A percentile compares a stretch with the other conserved stretches of the same genome.
These are phyloP conservation scores for Starmera dryadoides DNA, from an alignment of 805 yeast species.

Conservation along the genomic window DNA sequence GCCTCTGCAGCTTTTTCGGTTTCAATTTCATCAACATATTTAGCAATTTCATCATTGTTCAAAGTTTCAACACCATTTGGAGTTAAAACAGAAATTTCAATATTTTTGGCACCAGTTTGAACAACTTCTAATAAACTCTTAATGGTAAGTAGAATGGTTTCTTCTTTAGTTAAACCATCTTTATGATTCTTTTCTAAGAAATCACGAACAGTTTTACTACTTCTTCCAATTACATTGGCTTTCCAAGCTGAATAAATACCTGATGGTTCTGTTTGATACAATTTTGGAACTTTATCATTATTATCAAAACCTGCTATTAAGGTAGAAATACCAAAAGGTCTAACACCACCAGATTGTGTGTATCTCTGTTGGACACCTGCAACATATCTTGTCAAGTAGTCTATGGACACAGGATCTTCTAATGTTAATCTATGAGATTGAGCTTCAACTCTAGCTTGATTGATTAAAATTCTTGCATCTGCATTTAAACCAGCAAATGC, in stretches of 20 bases:
- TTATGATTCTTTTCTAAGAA: constrained; percentile 84
- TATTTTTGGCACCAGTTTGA: constrained; percentile 95
- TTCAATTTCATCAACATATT: constrained; percentile 75
- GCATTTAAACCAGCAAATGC: constrained; percentile 98
- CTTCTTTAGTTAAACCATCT: constrained; percentile 53
- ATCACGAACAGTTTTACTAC: constrained; percentile 91
- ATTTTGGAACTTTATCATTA: constrained; percentile 69
- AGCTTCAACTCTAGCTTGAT: constrained; percentile 93
- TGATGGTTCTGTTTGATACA: constrained; percentile 94
- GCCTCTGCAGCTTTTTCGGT: constrained; percentile 81
- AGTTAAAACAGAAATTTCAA: constrained; percentile 83
- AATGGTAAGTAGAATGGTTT: constrained; percentile 73
- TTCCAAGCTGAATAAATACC: constrained; percentile 98
- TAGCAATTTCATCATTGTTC: constrained; percentile 63
- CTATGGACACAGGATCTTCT: constrained; percentile 89
- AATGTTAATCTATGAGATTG: constrained; percentile 90
- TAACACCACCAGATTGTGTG: constrained; percentile 96
- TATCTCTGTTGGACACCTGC: constrained; percentile 98
- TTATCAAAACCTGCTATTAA: constrained; percentile 94
- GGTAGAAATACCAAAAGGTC: constrained; percentile 96
- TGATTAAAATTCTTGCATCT: constrained; percentile 93
- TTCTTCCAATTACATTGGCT: constrained; percentile 94
- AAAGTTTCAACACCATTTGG: constrained; percentile 59
- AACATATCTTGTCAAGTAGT: constrained; percentile 85
- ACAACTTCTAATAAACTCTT: constrained; percentile 91